Conservation (phyloP, 2,329 filamentous ascomycete species). For the Trichoderma semiorbis region DNA sequence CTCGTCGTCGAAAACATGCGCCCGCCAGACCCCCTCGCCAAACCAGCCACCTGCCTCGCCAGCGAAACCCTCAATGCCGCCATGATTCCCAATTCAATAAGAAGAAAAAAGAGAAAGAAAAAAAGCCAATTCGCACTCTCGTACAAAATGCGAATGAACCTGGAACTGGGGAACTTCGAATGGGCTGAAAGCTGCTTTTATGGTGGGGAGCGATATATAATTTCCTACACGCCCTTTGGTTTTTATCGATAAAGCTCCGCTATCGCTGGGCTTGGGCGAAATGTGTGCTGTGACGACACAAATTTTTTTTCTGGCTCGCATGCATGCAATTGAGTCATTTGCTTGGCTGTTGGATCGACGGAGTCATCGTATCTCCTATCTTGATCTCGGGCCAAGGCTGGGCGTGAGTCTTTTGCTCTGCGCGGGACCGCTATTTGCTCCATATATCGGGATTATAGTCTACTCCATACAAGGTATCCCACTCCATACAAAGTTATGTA, state of each 20-base stretch:
- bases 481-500: not conserved
- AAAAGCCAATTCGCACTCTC: not conserved
- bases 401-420: not conserved
- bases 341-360: not conserved
- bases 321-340: slow-evolving; percentile 3
- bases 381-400: not conserved
- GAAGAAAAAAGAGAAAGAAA: not conserved
- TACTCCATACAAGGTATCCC: not conserved
- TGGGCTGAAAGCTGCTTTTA: not conserved
- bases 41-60: slow-evolving; percentile 36
- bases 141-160: not conserved
- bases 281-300: not conserved
- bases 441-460: not conserved
- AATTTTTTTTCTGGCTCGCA: too few relatives aligned
- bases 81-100: slow-evolving; percentile 29
- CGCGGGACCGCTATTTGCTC: not conserved
- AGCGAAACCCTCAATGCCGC: slow-evolving; percentile 41
- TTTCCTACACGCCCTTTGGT: not conserved
- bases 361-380: not conserved
- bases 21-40: slow-evolving; percentile 25
- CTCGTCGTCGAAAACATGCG: slow-evolving; percentile 35
- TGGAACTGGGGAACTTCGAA: not conserved
- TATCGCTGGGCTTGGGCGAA: slow-evolving; percentile 1
- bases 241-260: slow-evolving; percentile 22
- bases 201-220: slow-evolving; percentile 13